These are phyloP conservation scores for Phlegmacium glaucopus DNA, from an alignment of 768 basidiomycete species.

Conservation along the genomic window DNA sequence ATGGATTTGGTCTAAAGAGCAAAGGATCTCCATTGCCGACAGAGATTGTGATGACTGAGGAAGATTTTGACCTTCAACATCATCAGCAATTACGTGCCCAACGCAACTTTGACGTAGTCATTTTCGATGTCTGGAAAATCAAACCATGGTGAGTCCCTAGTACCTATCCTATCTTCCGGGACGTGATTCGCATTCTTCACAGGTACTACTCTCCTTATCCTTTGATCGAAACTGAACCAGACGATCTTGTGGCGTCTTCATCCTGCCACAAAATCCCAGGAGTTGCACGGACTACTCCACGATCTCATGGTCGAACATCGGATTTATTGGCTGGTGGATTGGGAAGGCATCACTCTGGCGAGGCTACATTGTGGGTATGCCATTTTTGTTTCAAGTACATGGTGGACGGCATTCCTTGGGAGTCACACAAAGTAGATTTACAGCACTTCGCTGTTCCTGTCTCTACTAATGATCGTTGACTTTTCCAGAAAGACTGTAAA, in stretches of 20 bases:
- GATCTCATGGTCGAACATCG: conserved; percentile 70
- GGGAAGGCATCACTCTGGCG: conserved; percentile 42
- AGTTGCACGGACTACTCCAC: conserved; percentile 44
- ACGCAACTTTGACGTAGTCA: conserved; percentile 84
- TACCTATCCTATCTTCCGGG: neutral
- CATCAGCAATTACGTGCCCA: conserved; percentile 65
- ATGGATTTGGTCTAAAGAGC: conserved; percentile 6
- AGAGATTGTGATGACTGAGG: conserved; percentile 53
- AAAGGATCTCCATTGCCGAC: neutral
- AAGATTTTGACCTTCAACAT: conserved; percentile 66
- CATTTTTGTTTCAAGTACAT: conserved; percentile 98
- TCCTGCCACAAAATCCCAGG: conserved; percentile 41
- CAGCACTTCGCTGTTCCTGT: neutral
- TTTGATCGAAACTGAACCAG: conserved; percentile 60
- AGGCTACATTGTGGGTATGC: conserved; percentile 75
- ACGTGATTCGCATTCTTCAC: neutral
- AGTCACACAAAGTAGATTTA: conserved; percentile 55
- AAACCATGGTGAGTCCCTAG: conserved; percentile 71
- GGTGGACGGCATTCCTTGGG: conserved; percentile 69
- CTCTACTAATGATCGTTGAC: neutral
- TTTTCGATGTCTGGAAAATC: conserved; percentile 83
- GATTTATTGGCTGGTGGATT: conserved; percentile 69
- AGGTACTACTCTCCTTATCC: conserved; percentile 98
- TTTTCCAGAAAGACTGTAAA: conserved; percentile 60
- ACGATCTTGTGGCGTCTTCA: conserved; percentile 36